These are phyloP conservation scores for Acer yangbiense DNA, from an alignment of 345 rosid genomes.

Conservation along the genomic window DNA sequence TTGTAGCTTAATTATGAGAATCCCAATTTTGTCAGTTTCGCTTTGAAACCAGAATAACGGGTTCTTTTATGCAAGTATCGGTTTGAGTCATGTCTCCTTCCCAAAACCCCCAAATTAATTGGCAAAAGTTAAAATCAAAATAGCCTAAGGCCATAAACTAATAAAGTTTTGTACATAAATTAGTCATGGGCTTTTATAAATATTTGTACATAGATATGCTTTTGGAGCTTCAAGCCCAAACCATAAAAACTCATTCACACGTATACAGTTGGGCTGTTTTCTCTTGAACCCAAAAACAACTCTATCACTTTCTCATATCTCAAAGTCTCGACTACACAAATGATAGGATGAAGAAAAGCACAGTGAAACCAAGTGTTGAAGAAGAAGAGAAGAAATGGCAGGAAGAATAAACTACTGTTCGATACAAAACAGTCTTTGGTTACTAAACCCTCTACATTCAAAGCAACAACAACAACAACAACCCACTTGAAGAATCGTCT, in stretches of 20 bases:
- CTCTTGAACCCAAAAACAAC: background rate
- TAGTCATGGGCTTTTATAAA: background rate
- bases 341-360: background rate
- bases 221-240: background rate
- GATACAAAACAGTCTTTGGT: constrained; percentile 53
- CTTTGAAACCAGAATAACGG: too few relatives aligned
- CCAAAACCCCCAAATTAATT: too few relatives aligned
- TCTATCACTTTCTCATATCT: background rate
- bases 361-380: background rate
- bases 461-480: constrained; percentile 24
- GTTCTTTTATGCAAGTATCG: too few relatives aligned
- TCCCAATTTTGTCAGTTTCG: too few relatives aligned
- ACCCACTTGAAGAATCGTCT: constrained; percentile 47
- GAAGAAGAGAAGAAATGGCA: constrained; percentile 41
- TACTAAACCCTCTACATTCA: constrained; percentile 44
- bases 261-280: too few relatives aligned
- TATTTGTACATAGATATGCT: too few relatives aligned
- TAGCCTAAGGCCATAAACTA: too few relatives aligned
- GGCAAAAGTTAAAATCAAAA: too few relatives aligned
- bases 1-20: too few relatives aligned
- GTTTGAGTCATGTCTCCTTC: too few relatives aligned
- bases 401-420: constrained; percentile 57
- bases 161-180: too few relatives aligned
- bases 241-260: background rate
- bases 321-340: background rate